Base-by-base conservation (phyloP, 768 basidiomycete genomes). In the Phaeolepiota aurea region DNA sequence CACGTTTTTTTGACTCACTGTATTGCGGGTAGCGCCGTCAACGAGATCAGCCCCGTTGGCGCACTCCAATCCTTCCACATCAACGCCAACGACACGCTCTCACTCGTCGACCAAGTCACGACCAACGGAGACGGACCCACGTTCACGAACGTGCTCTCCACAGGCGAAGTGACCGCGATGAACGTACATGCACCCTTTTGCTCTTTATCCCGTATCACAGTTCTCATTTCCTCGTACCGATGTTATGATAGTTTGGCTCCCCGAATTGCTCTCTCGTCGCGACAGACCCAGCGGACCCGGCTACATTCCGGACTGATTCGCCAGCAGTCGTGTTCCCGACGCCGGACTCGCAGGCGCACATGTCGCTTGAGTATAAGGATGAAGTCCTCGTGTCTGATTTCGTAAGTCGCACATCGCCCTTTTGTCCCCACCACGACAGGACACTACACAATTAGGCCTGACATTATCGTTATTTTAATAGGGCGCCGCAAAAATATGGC, bases 311-410 rank as follows among this genome's bases (percentile, higher is more conserved):
- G 35, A 55, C 39, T 32, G 51, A 55, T n/a, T 63, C 65, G 9
- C 54, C 62, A 2, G 50, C 66, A 1, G 68, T 74, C 51, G 58
- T 65, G 1, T 79, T 81, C 55, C 71, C 76, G 12, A 59, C 64
- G 0, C 61, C 56, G 3, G 55, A 56, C 16, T 75, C 77, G 2
- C 73, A 79, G 54, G 78, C 80, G 5, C 80, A 82, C 56, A 78
- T 77, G 77, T 65, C 72, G 9, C 56, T 76, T 20, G 65, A 78
- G 51, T 57, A 69, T 44, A 64, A 64, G 5, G 52, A 48, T 1
- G 80, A 82, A 47, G 55, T 82, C 13, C 66, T 83, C 46, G 63
- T 82, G 11, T 69, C 79, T 9, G 81, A 80, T 55, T 63, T 82
- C 44, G 77, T 76, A 40, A 39, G 66, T 16, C 14, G 7, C 21